A percentile compares a stretch with the other conserved stretches of the same genome.
Conservation (phyloP, 2,329 filamentous ascomycete species). For the Cladosporium sp. region DNA sequence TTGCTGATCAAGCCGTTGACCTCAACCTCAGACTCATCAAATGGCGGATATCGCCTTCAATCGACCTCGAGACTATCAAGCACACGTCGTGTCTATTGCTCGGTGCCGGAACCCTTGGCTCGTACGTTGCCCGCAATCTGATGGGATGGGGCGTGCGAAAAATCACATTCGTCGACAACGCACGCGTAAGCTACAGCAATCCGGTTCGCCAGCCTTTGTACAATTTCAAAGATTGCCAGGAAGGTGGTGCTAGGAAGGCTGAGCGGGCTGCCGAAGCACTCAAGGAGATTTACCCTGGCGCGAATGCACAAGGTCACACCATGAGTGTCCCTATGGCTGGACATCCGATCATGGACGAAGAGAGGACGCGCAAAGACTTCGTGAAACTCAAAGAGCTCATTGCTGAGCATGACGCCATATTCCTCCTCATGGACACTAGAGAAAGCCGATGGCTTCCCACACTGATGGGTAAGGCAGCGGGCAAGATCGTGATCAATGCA, state of each 20-base stretch:
- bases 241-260: constrained; percentile 82
- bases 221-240: constrained; percentile 79
- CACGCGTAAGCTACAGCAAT: constrained; percentile 89
- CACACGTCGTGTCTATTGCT: constrained; percentile 84
- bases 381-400: constrained; percentile 71
- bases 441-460: constrained; percentile 95
- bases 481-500: constrained; percentile 95
- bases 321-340: constrained; percentile 94
- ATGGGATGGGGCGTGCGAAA: constrained; percentile 95
- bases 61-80: constrained; percentile 86
- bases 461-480: constrained; percentile 86
- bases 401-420: constrained; percentile 82
- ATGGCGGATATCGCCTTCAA: constrained; percentile 86
- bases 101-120: constrained; percentile 87
- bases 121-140: constrained; percentile 86
- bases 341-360: constrained; percentile 74
- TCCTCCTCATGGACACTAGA: constrained; percentile 89
- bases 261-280: constrained; percentile 73
- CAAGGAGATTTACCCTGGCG: constrained; percentile 82
- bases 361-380: constrained; percentile 68
- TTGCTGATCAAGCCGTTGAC: constrained; percentile 92
- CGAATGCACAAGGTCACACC: constrained; percentile 73
- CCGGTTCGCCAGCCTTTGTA: constrained; percentile 93
- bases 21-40: constrained; percentile 98
- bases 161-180: constrained; percentile 95